Conservation (phyloP, 768 basidiomycete genomes). For the Cystoderma amianthinum region DNA sequence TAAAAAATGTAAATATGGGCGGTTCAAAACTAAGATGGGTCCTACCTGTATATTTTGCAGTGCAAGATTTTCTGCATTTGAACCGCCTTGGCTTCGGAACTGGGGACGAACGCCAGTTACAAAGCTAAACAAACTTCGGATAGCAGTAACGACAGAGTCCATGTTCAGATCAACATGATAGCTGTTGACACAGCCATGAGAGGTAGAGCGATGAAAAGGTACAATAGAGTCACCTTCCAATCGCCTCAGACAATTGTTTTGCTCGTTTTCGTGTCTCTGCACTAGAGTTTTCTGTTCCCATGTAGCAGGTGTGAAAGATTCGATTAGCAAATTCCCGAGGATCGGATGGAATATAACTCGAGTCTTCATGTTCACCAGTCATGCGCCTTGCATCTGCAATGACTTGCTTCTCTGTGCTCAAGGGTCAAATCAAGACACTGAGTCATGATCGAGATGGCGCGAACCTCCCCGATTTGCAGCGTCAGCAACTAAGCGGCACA, state of each 20-base stretch:
- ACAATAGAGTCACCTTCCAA: constrained; percentile 63
- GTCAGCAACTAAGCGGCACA: constrained; percentile 87
- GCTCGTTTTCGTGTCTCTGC: constrained; percentile 80
- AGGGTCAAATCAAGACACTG: not conserved
- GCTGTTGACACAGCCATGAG: constrained; percentile 28
- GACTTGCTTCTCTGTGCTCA: constrained; percentile 63
- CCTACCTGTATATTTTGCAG: constrained; percentile 92
- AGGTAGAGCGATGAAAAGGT: not conserved
- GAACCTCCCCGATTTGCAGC: constrained; percentile 70
- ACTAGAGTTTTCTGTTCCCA: constrained; percentile 97
- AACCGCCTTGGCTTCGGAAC: constrained; percentile 86
- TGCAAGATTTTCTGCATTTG: constrained; percentile 85
- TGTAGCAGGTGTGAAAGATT: constrained; percentile 97
- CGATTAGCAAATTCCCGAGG: constrained; percentile 79
- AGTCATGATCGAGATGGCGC: no score
- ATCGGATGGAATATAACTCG: constrained; percentile 80
- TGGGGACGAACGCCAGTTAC: constrained; percentile 60
- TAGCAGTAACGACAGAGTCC: constrained; percentile 84
- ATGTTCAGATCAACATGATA: constrained; percentile 96
- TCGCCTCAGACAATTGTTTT: constrained; percentile 78
- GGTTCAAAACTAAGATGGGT: constrained; percentile 1
- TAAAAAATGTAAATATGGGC: no score
- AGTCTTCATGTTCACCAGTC: constrained; percentile 74
- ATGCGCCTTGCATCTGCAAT: constrained; percentile 90
- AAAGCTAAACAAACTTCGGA: constrained; percentile 74